Base-by-base conservation (phyloP, 208 protist species). In the Trypanosoma caninum region DNA sequence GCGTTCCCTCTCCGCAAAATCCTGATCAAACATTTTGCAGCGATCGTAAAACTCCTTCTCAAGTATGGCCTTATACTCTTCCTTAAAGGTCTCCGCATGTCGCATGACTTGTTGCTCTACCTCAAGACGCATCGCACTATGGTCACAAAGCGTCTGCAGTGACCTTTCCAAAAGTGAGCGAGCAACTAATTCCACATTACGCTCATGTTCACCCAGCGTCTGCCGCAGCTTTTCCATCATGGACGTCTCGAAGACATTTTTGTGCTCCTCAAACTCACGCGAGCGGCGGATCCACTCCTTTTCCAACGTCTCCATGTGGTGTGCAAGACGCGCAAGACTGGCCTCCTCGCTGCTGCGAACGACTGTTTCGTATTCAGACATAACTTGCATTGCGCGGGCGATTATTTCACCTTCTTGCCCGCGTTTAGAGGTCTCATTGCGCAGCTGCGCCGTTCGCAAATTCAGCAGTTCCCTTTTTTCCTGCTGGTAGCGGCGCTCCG, bases 291-390 rank as follows among this genome's bases (percentile, higher is more conserved):
- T 14, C 75, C 75, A 81, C 38, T 69, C 59, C 18, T 59, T 18
- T 45, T 74, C 71, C 55, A 81, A 74, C 10, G 46, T 44, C 30
- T 81, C 65, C 53, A 81, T 74, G 35, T 71, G 65, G 10, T 74
- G 60, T 18, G 53, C 34, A 16, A 81, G 60, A 27, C 65, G 59
- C 4, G 45, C 50, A 11, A 72, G 44, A 62, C 60, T 77, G 47
- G 65, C 50, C 33, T 66, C 55, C 41, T 81, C 75, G 16, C 50
- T 50, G 20, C 55, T 45, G 5, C 70, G 56, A 20, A 77, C 70
- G 18, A 64, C 64, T 25, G 63, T 38, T 45, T 74, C 70, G 51
- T 81, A 81, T 46, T 77, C 65, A 7, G 50, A 59, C 47, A 77
- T 73, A 0, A 61, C 71, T 42, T 65, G 60, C 60, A 74, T 73